A percentile compares a stretch with the other conserved stretches of the same genome.
Evolutionary conservation across 805 yeast genomes (phyloP).

Genomic region (Ogataea siamensis): DNA sequence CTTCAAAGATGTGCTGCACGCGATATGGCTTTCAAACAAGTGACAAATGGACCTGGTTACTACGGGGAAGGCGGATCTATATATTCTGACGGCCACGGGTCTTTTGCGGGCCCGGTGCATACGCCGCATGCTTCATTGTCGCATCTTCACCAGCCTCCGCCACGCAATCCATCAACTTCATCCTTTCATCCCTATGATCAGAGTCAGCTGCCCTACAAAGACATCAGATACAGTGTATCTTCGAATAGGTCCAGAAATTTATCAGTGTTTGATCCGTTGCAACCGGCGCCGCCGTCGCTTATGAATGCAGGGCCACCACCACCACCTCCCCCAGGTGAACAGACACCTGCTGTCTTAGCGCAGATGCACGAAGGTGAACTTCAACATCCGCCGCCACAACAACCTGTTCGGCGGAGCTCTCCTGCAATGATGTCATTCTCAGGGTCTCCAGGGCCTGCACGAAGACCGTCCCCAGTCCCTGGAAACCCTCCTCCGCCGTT

Average conservation of each 20-base stretch:
- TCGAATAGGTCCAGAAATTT: slow-evolving; percentile 36
- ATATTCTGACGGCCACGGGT: slow-evolving; percentile 11
- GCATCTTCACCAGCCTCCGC: slow-evolving; percentile 21
- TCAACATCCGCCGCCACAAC: slow-evolving; percentile 13
- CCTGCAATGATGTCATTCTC: slow-evolving; percentile 15
- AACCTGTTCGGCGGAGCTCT: slow-evolving; percentile 14
- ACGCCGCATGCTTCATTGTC: slow-evolving; percentile 14
- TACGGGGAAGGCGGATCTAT: slow-evolving; percentile 15
- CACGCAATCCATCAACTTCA: slow-evolving; percentile 30
- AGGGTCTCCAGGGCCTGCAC: slow-evolving; percentile 18
- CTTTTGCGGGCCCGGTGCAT: slow-evolving; percentile 12
- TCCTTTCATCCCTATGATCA: slow-evolving; percentile 31
- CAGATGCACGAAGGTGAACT: slow-evolving; percentile 14
- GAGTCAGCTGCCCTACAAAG: slow-evolving; percentile 30
- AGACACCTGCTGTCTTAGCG: slow-evolving; percentile 10
- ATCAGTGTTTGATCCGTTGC: slow-evolving; percentile 39
- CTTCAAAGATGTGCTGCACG: slow-evolving; percentile 33
- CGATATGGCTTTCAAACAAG: slow-evolving; percentile 31
- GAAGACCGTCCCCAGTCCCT: slow-evolving; percentile 11
- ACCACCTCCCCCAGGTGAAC: slow-evolving; percentile 8
- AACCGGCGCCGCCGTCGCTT: slow-evolving; percentile 19
- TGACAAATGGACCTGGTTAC: slow-evolving; percentile 22
- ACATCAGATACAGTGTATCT: slow-evolving; percentile 33
- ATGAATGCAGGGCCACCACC: slow-evolving; percentile 11
- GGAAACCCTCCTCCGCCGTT: slow-evolving; percentile 7